Conservation (phyloP, 345 rosid genomes). For the Gossypium australe region DNA sequence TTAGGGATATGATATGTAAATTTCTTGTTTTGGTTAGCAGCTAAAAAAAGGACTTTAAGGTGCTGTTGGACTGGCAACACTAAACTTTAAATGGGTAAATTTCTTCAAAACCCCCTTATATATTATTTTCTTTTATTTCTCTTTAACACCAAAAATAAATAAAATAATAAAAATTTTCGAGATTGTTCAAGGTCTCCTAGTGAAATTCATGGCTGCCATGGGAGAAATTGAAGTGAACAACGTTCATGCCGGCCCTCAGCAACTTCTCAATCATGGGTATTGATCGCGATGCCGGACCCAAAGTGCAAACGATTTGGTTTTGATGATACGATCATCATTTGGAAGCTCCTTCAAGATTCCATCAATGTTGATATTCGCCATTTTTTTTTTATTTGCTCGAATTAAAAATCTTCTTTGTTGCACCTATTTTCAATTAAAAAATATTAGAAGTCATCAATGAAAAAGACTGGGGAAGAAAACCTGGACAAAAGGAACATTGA, state of each 20-base stretch:
- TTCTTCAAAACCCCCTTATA: rapidly evolving
- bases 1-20: too few relatives aligned
- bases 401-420: neutral
- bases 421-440: neutral
- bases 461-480: too few relatives aligned
- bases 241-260: slow-evolving; percentile 86
- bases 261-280: slow-evolving; percentile 87
- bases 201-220: slow-evolving; percentile 95
- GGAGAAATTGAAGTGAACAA: slow-evolving; percentile 95
- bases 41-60: too few relatives aligned
- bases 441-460: too few relatives aligned
- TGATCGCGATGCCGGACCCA: slow-evolving; percentile 79
- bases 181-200: slow-evolving; percentile 75
- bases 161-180: neutral
- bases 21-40: too few relatives aligned
- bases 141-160: too few relatives aligned
- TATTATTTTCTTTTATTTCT: too few relatives aligned
- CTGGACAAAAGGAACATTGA: too few relatives aligned
- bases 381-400: slow-evolving; percentile 9
- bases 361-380: slow-evolving; percentile 83
- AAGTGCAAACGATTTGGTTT: slow-evolving; percentile 84
- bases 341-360: slow-evolving; percentile 65
- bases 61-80: too few relatives aligned
- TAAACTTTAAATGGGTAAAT: too few relatives aligned
- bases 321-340: slow-evolving; percentile 55